Evolutionary conservation across 1,284 basidiomycete genomes (phyloP), one percentile per base, ranked within the genome.

Genomic region (Filobasidium uniguttulatum): DNA sequence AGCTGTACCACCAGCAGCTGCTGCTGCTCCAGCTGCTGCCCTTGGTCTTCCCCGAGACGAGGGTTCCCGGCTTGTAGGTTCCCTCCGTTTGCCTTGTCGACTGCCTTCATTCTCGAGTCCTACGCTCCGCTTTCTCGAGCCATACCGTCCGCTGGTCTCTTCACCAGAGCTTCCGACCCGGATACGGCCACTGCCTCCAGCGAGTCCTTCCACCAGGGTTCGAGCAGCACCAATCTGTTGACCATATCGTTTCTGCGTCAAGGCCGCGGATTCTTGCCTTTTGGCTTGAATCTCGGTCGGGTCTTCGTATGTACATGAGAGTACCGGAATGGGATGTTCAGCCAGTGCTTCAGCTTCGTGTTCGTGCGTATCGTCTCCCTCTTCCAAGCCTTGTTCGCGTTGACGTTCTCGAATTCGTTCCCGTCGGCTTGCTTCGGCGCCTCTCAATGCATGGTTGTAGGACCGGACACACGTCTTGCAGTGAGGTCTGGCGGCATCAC

Each of bases 391-490:
- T 23, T 30, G 22, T 23, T 46, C 44, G 22, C 28, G 44, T 22
- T 35, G 29, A 46, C 44, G 44, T 33, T 46, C 44, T 17, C 44
- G 26, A 17, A 46, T 46, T 9, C 31, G 44, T 33, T 49, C 38
- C 20, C 43, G 19, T 17, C 47, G 37, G 44, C 49, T 35, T 8
- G 47, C 44, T 29, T 44, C 47, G 26, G 47, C 40, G 22, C 40
- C 40, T 20, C 52, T 44, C n/a, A 54, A 33, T 10, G 52, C 52
- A 44, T 68, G 67, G 25, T 61, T 59, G 49, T 67, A 61, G 5
- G 64, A 66, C 36, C 67, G 50, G 1, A 67, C 58, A 48, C 68
- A 70, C 0, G 68, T 68, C 1, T 61, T 59, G 55, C 68, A 70
- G 37, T 68, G 61, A 1, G 67, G 67, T 38, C 64, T 40, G 28